Percentiles rank a stretch among this genome's conserved stretches.
These are phyloP conservation scores for Solioccasus polychromus DNA, from an alignment of 768 basidiomycete genomes.

Conservation along the genomic window DNA sequence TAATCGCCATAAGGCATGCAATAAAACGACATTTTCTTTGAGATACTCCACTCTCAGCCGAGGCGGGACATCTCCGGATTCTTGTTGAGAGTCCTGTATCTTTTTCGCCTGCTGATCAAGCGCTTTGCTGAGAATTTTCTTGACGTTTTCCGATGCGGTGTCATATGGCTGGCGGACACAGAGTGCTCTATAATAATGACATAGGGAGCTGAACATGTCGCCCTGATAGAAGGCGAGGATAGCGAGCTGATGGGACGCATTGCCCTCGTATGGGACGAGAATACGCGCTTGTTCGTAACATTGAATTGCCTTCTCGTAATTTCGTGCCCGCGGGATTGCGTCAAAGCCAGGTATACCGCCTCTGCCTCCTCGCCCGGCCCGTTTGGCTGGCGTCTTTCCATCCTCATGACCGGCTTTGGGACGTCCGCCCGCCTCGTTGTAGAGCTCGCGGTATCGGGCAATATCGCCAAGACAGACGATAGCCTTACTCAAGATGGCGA, in stretches of 20 bases:
- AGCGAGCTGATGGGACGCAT: constrained; percentile 94
- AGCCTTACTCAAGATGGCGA: constrained; percentile 82
- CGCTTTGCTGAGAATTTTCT: constrained; percentile 63
- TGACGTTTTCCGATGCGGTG: constrained; percentile 83
- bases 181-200: constrained; percentile 89
- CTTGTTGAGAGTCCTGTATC: constrained; percentile 38
- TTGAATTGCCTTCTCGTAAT: constrained; percentile 70
- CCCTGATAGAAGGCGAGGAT: constrained; percentile 83
- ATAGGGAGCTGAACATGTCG: constrained; percentile 76
- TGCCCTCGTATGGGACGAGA: constrained; percentile 85
- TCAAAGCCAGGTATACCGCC: constrained; percentile 45
- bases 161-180: constrained; percentile 86
- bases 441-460: constrained; percentile 88
- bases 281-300: constrained; percentile 85
- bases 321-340: constrained; percentile 54
- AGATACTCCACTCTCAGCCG: constrained; percentile 58
- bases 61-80: constrained; percentile 40
- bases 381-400: constrained; percentile 33
- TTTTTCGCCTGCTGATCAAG: constrained; percentile 57
- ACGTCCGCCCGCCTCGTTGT: constrained; percentile 69
- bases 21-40: constrained; percentile 68
- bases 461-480: constrained; percentile 93
- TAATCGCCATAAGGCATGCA: constrained; percentile 73
- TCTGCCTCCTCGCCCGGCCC: constrained; percentile 46
- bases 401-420: constrained; percentile 70